phyloP scores from a whole-genome alignment of 805 yeast genomes.

The Saccharomycopsis microspora region DNA sequence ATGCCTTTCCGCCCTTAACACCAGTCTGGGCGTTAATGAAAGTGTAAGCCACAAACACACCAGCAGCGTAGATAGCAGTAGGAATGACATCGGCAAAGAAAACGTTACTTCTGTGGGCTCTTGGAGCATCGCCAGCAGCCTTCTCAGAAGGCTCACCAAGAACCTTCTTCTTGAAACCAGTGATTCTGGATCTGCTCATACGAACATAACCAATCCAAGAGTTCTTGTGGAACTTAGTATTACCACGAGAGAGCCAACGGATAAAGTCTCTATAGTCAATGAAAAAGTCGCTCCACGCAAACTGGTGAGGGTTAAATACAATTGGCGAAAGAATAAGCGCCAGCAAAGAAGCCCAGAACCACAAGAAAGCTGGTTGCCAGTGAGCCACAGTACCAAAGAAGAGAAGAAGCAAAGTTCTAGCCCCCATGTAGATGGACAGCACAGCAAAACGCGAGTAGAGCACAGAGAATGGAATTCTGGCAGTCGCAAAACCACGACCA shows the following conservation, averaged over 20 bases:
- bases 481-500: conserved; percentile 89
- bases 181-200: conserved; percentile 72
- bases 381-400: conserved; percentile 68
- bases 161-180: conserved; percentile 77
- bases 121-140: conserved; percentile 52
- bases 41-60: conserved; percentile 59
- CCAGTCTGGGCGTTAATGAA: conserved; percentile 87
- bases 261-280: conserved; percentile 51
- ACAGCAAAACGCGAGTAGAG: conserved; percentile 70
- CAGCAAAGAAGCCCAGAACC: conserved; percentile 63
- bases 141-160: conserved; percentile 59
- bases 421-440: conserved; percentile 70
- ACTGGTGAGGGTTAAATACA: conserved; percentile 70
- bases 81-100: conserved; percentile 71
- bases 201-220: conserved; percentile 79
- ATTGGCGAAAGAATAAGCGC: conserved; percentile 65
- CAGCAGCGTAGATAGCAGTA: conserved; percentile 59
- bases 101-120: conserved; percentile 70
- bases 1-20: conserved; percentile 21
- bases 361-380: conserved; percentile 67
- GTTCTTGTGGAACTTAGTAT: conserved; percentile 47
- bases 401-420: conserved; percentile 54
- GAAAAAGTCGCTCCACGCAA: conserved; percentile 56
- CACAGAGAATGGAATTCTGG: conserved; percentile 59
- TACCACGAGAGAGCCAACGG: conserved; percentile 78